Evolutionary conservation across 805 yeast species (phyloP).

Genomic region (Starmerella cellae): DNA sequence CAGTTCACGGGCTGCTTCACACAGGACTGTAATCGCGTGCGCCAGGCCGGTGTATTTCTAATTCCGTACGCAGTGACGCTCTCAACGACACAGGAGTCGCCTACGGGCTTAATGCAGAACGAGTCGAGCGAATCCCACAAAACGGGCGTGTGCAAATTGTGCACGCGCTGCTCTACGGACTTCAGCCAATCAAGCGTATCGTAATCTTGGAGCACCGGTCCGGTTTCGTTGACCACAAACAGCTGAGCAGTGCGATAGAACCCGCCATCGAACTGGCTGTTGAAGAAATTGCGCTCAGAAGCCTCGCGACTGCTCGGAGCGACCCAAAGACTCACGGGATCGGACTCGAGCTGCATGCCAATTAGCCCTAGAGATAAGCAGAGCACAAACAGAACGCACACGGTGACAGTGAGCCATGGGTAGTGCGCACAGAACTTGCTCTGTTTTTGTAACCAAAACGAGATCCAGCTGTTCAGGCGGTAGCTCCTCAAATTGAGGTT

Average conservation of each 20-base stretch:
- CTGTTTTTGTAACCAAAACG: conserved; percentile 35
- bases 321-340: conserved; percentile 85
- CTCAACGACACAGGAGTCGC: conserved; percentile 68
- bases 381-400: conserved; percentile 32
- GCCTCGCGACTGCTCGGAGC: conserved; percentile 60
- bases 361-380: conserved; percentile 41
- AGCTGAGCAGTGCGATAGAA: conserved; percentile 82
- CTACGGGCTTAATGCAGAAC: conserved; percentile 69
- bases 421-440: conserved; percentile 49
- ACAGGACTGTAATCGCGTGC: conserved; percentile 41
- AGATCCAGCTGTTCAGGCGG: conserved; percentile 37
- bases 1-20: conserved; percentile 76
- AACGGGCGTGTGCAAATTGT: conserved; percentile 23
- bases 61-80: conserved; percentile 81
- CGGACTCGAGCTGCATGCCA: conserved; percentile 49
- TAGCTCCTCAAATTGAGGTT: conserved; percentile 27
- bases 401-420: conserved; percentile 43
- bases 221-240: conserved; percentile 55
- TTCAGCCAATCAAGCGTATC: conserved; percentile 79
- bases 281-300: conserved; percentile 53
- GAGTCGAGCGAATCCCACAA: conserved; percentile 37
- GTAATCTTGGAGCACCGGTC: conserved; percentile 50
- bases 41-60: conserved; percentile 47
- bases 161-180: conserved; percentile 50
- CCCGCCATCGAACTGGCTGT: conserved; percentile 65